Percentiles rank a stretch among this genome's conserved stretches.
phyloP scores from a whole-genome alignment of 768 basidiomycete genomes.

The Filobasidium wieringae region DNA sequence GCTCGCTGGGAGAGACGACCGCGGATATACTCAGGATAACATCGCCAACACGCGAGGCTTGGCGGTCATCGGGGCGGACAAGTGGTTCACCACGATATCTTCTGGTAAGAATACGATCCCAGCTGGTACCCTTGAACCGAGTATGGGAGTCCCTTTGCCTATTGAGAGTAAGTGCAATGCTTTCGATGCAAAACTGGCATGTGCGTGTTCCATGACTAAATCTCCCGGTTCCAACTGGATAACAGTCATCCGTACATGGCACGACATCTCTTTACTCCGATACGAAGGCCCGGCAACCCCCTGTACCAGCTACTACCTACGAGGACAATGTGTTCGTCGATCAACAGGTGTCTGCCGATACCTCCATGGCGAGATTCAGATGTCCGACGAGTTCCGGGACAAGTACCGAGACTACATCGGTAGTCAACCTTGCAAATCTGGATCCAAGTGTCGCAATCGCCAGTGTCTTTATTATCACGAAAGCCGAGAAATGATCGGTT shows the following conservation, averaged over 20 bases:
- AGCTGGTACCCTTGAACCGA: neutral
- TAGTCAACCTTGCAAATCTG: neutral
- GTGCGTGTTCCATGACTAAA: too few relatives aligned
- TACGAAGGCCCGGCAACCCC: neutral
- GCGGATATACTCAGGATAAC: neutral
- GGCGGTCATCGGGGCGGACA: neutral
- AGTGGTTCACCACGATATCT: neutral
- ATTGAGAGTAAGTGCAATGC: neutral
- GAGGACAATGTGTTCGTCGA: neutral
- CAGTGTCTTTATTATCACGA: neutral
- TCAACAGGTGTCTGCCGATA: neutral
- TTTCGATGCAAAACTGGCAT: neutral
- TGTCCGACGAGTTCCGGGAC: neutral
- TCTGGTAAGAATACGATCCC: neutral
- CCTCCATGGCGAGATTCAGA: neutral
- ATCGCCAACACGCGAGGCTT: neutral
- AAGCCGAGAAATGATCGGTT: neutral
- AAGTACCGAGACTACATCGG: neutral
- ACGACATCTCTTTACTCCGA: neutral
- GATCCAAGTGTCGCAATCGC: neutral
- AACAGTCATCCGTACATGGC: neutral
- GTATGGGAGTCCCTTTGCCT: neutral
- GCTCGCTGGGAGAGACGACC: neutral
- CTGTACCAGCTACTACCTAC: neutral
- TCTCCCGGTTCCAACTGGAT: neutral